These are phyloP conservation scores for Corylus avellana DNA, from an alignment of 306 rosid genomes.

Conservation along the genomic window DNA sequence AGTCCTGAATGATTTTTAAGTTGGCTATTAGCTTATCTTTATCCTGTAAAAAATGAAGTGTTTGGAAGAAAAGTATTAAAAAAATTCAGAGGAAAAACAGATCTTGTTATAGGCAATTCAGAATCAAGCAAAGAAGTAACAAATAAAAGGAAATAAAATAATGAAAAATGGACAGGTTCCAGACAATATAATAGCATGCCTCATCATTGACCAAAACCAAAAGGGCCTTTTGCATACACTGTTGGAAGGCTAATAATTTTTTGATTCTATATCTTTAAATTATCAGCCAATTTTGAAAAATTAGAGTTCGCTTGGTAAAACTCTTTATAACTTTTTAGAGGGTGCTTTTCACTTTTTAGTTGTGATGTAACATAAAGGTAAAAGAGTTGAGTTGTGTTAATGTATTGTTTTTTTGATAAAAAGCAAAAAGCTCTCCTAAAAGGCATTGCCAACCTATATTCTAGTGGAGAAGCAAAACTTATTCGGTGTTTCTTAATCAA, in stretches of 20 bases:
- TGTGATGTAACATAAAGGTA: too few species aligned
- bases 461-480: not conserved
- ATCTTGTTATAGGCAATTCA: not conserved
- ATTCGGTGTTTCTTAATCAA: not conserved
- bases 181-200: not conserved
- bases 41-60: slow-evolving; percentile 50
- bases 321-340: too few species aligned
- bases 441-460: not conserved
- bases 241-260: not conserved
- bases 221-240: not conserved
- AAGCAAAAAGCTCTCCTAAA: too few species aligned
- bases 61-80: slow-evolving; percentile 24
- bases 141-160: too few species aligned
- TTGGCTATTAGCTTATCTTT: slow-evolving; percentile 70
- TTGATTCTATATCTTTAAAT: not conserved
- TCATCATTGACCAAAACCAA: not conserved
- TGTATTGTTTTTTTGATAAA: too few species aligned
- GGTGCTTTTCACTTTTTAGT: too few species aligned
- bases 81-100: not conserved
- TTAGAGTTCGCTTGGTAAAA: not conserved
- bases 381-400: too few species aligned
- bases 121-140: not conserved
- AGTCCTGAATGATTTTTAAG: slow-evolving; percentile 89
- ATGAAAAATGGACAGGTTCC: not conserved
- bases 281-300: not conserved